phyloP scores from a whole-genome alignment of 2,329 filamentous ascomycete species.

The Penicillium sp. region DNA sequence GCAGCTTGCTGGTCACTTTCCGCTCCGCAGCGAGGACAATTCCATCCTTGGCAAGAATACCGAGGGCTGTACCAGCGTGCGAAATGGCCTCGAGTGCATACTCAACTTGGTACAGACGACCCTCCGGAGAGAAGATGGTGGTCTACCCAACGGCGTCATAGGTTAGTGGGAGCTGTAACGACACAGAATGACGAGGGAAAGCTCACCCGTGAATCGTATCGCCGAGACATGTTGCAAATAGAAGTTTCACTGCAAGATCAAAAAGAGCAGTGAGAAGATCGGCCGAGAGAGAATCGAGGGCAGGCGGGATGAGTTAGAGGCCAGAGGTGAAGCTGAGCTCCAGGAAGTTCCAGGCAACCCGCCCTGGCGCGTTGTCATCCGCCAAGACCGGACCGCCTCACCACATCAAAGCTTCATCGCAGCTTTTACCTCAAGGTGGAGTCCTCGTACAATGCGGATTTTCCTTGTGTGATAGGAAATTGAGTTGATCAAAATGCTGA shows the following conservation, averaged over 20 bases:
- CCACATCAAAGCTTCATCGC: slow-evolving; percentile 24
- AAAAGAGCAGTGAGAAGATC: slow-evolving; percentile 8
- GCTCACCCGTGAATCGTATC: slow-evolving; percentile 93
- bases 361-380: slow-evolving; percentile 36
- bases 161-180: slow-evolving; percentile 33
- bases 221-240: slow-evolving; percentile 70
- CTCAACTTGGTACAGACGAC: slow-evolving; percentile 97
- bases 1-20: slow-evolving; percentile 97
- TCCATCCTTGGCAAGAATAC: slow-evolving; percentile 94
- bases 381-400: slow-evolving; percentile 38
- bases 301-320: slow-evolving; percentile 16
- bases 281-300: slow-evolving; percentile 16
- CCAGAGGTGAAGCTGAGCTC: slow-evolving; percentile 31
- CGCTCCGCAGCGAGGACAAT: slow-evolving; percentile 97
- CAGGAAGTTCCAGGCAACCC: slow-evolving; percentile 35
- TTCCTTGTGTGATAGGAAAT: slow-evolving; percentile 1
- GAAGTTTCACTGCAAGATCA: slow-evolving; percentile 7
- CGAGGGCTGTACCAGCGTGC: slow-evolving; percentile 92
- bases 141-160: slow-evolving; percentile 56
- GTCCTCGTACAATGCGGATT: slow-evolving; percentile 1
- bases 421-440: slow-evolving; percentile 8
- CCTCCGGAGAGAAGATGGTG: slow-evolving; percentile 99
- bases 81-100: slow-evolving; percentile 99
- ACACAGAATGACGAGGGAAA: slow-evolving; percentile 14
- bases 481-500: slow-evolving; percentile 54